Evolutionary conservation across 139 green algal species (phyloP).

Genomic region (Asterochloris erici): DNA sequence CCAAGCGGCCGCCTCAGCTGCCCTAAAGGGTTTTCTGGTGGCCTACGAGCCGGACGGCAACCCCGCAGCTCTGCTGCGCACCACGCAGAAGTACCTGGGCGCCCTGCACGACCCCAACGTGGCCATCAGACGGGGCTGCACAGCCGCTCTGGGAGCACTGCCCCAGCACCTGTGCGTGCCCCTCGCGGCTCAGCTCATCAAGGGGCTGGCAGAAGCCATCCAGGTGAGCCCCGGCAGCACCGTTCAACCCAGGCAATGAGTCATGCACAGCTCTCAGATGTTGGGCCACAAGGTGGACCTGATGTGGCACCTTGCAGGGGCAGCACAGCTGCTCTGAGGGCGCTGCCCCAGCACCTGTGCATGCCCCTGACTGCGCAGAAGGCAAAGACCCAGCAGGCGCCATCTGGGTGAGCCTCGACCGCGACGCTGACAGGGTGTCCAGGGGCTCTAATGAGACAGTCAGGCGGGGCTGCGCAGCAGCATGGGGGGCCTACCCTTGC

Average conservation of each 20-base stretch:
- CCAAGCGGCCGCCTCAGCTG: conserved; percentile 51
- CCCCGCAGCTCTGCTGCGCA: conserved; percentile 4
- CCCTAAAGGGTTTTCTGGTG: conserved; percentile 50
- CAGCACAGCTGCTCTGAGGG: no score
- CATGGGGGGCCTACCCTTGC: no score
- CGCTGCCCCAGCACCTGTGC: no score
- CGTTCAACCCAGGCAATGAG: not conserved
- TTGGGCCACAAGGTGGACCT: no score
- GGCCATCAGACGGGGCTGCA: conserved; percentile 45
- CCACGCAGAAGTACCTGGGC: conserved; percentile 27
- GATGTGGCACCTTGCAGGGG: no score
- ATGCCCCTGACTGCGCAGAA: no score
- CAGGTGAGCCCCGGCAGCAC: not conserved
- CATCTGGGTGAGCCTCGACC: no score
- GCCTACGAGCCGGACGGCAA: conserved; percentile 26
- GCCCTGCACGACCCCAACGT: conserved; percentile 53
- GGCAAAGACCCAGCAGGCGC: no score
- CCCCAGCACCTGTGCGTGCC: conserved; percentile 37
- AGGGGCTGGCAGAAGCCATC: conserved; percentile 20
- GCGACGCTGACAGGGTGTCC: no score
- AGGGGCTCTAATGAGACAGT: no score
- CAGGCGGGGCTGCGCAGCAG: no score
- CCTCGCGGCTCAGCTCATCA: conserved; percentile 31
- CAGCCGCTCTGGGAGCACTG: conserved; percentile 49
- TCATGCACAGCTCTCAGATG: no score